Conservation (phyloP, 176 grass and related monocot species). For the Panicum miliaceum region DNA sequence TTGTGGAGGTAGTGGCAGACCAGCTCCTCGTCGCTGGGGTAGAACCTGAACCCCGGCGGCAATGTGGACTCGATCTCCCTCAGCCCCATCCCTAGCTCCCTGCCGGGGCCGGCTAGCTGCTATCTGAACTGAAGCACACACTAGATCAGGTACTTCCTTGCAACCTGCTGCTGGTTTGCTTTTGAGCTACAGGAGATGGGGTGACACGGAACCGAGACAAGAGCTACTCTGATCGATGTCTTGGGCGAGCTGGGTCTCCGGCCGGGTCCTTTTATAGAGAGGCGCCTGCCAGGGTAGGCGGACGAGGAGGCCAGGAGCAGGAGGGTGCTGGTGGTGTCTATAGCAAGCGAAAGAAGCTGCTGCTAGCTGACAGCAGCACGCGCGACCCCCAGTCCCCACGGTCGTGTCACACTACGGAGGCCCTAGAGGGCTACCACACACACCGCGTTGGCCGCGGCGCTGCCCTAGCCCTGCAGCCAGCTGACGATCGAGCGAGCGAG, state of each 20-base stretch:
- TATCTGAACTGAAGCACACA: not conserved
- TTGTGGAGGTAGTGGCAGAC: constrained; percentile 96
- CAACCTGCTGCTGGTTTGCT: not conserved
- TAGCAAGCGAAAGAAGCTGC: constrained; percentile 1
- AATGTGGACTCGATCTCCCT: constrained; percentile 89
- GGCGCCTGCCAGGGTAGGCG: not conserved
- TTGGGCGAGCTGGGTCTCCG: not conserved
- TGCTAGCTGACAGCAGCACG: constrained; percentile 21
- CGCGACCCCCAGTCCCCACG: not conserved
- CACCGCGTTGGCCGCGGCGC: not conserved
- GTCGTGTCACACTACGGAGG: too few relatives aligned
- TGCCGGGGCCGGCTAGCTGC: not conserved
- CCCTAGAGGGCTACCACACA: not conserved
- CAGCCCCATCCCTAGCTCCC: constrained; percentile 56
- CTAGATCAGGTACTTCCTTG: not conserved
- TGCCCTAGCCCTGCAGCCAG: constrained; percentile 22
- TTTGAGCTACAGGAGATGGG: not conserved
- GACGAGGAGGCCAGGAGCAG: not conserved
- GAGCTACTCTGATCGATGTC: not conserved
- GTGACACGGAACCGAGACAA: not conserved
- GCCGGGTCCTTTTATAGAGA: constrained; percentile 40
- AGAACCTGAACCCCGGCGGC: constrained; percentile 97
- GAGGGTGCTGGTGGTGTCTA: not conserved
- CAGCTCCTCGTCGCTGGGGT: constrained; percentile 92
- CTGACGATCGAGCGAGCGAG: not conserved